A percentile compares a stretch with the other conserved stretches of the same genome.
Evolutionary conservation across 108 stramenopile species (phyloP).

Genomic region (Skeletonema marinoi): DNA sequence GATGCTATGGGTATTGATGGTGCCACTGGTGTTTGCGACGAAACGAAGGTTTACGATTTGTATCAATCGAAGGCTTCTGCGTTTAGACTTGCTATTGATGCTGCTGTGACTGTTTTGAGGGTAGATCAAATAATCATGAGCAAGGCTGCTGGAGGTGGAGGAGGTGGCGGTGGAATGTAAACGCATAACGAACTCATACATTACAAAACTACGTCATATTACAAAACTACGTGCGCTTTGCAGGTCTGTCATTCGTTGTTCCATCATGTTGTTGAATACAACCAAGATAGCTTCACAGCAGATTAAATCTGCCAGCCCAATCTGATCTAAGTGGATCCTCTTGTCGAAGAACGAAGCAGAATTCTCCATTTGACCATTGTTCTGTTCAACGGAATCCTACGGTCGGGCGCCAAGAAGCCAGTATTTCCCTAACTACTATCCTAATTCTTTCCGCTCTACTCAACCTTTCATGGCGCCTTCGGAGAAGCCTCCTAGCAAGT

Average conservation of each 20-base stretch:
- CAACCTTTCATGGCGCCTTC: conserved; percentile 7
- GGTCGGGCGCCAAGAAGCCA: background rate
- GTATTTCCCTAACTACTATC: background rate
- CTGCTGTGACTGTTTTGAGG: conserved; percentile 93
- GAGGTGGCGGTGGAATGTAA: conserved; percentile 18
- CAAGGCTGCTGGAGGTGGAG: conserved; percentile 82
- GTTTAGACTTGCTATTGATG: conserved; percentile 94
- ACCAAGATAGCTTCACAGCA: too few relatives aligned
- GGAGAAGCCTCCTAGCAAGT: conserved; percentile 62
- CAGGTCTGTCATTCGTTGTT: too few relatives aligned
- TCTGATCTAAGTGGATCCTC: too few relatives aligned
- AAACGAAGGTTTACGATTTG: conserved; percentile 78
- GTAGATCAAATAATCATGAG: conserved; percentile 99
- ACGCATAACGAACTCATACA: background rate
- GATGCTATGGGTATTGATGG: conserved; percentile 52
- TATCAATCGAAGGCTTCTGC: conserved; percentile 79
- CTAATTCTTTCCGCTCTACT: background rate
- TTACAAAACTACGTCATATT: background rate
- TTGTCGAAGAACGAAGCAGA: too few relatives aligned
- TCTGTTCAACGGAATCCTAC: too few relatives aligned
- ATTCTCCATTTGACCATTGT: too few relatives aligned
- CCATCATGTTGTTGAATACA: too few relatives aligned
- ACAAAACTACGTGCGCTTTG: too few relatives aligned
- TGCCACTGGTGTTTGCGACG: conserved; percentile 59
- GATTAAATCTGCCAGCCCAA: too few relatives aligned